These are phyloP conservation scores for Iberis pinnata DNA, from an alignment of 345 rosid genomes.

Conservation along the genomic window DNA sequence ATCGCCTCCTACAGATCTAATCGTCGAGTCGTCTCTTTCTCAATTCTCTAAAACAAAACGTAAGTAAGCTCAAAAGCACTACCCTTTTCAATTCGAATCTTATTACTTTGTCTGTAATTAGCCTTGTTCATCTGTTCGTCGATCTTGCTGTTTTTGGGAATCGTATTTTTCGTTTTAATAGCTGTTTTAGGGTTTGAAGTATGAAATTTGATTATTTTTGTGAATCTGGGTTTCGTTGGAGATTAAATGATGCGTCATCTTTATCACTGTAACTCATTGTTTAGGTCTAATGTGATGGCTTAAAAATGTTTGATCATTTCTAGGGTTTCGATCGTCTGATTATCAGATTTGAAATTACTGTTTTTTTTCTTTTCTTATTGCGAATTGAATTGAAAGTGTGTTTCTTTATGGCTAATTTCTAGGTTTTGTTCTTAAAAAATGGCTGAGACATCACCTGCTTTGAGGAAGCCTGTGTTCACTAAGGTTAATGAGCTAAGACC, in stretches of 20 bases:
- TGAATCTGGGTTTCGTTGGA: too few relatives aligned
- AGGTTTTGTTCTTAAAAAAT: conserved; percentile 23
- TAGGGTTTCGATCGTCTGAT: conserved; percentile 7
- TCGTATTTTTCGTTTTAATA: too few relatives aligned
- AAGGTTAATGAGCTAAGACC: conserved; percentile 91
- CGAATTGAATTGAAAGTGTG: not conserved
- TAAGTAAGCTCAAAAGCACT: conserved; percentile 17
- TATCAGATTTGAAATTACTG: not conserved
- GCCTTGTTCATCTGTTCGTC: not conserved
- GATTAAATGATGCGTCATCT: too few relatives aligned
- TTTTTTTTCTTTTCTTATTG: not conserved
- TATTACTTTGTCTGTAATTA: conserved; percentile 4
- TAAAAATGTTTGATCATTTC: too few relatives aligned
- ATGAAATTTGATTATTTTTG: too few relatives aligned
- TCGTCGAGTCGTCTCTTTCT: conserved; percentile 22
- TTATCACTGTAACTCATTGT: too few relatives aligned
- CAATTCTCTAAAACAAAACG: not conserved
- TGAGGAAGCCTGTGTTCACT: conserved; percentile 84
- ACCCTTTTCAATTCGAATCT: not conserved
- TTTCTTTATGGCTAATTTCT: not conserved
- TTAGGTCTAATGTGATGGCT: too few relatives aligned
- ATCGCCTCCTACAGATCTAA: conserved; percentile 29
- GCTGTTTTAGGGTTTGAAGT: too few relatives aligned
- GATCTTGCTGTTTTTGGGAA: not conserved
- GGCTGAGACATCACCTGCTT: conserved; percentile 75